Evolutionary conservation across 169 alveolate species (phyloP), one percentile per base, ranked within the genome.

Genomic region (Eimeria praecox): DNA sequence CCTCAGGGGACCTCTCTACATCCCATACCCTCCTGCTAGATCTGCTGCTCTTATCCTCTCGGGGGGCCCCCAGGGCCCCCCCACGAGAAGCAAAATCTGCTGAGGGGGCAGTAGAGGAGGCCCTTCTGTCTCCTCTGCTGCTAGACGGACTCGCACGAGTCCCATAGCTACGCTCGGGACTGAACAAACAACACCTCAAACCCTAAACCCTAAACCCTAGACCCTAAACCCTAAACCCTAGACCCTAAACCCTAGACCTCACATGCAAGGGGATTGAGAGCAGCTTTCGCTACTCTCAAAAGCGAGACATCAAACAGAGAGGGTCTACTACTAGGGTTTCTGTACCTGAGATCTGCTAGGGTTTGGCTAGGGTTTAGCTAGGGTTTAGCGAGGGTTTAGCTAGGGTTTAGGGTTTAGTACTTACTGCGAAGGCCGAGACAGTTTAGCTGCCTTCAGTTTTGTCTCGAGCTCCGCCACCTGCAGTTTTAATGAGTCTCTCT

Each of bases 381-480:
- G 66, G 83, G 83, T 69, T 69, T 69, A 69, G 77, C 56, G 12
- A 49, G 80, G 80, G 80, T 9, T 69, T 69, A 9, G 35, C 46
- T n/a, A 71, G 83, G 83, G 83, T 71, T 71, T 71, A 71, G 83
- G 83, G 83, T 71, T 71, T 71, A 30, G 83, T 12, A 40, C 46
- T 30, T 71, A 40, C 83, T 40, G 40, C 16, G 52, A 14, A 30
- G 88, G 88, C 64, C 56, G 10, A 6, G 88, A 18, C 12, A 38
- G 9, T n/a, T 42, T 78, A 9, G 88, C 24, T 6, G 88, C 59
- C 64, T 78, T 78, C 12, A 78, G 88, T 42, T 78, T 78, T 12
- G 88, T 49, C 49, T 78, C 64, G 64, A 78, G 88, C 40, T 78
- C 88, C 62, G 88, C 88, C 88, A 78, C 88, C 88, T 78, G 64